Percentiles rank a stretch among this genome's conserved stretches.
phyloP scores from a whole-genome alignment of 306 rosid genomes.

The Glycine latifolia region DNA sequence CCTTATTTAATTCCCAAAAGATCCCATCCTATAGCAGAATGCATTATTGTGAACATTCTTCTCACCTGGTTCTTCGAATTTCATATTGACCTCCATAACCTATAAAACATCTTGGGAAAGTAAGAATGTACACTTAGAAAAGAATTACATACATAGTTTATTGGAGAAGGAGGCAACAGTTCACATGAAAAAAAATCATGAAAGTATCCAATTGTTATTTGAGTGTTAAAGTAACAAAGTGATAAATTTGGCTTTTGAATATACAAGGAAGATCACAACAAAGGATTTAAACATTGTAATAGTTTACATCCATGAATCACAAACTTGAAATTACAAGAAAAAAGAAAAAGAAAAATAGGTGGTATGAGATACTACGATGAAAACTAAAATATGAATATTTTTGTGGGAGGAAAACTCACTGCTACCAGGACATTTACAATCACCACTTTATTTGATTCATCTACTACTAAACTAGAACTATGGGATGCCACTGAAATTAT shows the following conservation, averaged over 20 bases:
- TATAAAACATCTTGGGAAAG: constrained; percentile 39
- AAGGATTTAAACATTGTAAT: not conserved
- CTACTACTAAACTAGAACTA: not conserved
- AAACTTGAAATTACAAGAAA: constrained; percentile 21
- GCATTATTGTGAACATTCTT: constrained; percentile 87
- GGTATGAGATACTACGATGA: too few species aligned
- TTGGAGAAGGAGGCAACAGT: not conserved
- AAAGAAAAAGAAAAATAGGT: not conserved
- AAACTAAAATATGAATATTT: constrained; percentile 2
- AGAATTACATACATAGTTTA: not conserved
- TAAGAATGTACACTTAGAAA: constrained; percentile 23
- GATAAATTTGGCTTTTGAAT: constrained; percentile 4
- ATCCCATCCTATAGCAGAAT: too few species aligned
- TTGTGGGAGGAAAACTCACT: not conserved
- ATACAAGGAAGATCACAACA: not conserved
- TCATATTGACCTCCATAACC: constrained; percentile 88
- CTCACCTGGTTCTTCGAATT: constrained; percentile 85
- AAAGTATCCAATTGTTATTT: not conserved
- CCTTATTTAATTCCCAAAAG: too few species aligned
- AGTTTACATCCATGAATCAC: constrained; percentile 50
- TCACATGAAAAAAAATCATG: not conserved
- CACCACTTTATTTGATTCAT: not conserved
- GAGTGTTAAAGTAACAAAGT: not conserved
- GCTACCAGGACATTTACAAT: not conserved
- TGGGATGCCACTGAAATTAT: not conserved